Conservation (phyloP, 305 asterid genomes). For the Fraxinus greggii region DNA sequence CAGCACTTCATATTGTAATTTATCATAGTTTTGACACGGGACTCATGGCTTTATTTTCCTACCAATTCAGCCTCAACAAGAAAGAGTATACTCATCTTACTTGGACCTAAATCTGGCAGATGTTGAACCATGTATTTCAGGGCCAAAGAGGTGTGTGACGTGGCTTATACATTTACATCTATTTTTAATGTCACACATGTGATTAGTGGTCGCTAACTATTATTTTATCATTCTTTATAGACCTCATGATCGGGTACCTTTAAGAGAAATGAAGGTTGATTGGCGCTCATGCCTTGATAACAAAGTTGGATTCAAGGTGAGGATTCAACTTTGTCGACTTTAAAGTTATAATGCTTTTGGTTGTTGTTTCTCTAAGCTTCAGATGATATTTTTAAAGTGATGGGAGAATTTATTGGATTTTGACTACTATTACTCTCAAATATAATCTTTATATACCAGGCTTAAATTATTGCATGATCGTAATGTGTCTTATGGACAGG, state of each 20-base stretch:
- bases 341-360: background rate
- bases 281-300: conserved; percentile 96
- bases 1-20: background rate
- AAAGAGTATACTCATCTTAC: conserved; percentile 72
- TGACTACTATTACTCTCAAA: background rate
- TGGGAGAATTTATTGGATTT: background rate
- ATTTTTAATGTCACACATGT: conserved; percentile 10
- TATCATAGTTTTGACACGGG: background rate
- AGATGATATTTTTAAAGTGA: background rate
- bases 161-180: conserved; percentile 2
- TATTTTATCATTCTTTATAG: conserved; percentile 35
- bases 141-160: conserved; percentile 74
- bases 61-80: conserved; percentile 73
- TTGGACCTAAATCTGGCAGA: conserved; percentile 62
- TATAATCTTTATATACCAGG: background rate
- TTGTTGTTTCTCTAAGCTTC: background rate
- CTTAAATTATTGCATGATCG: conserved; percentile 2
- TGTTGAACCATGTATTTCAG: conserved; percentile 85
- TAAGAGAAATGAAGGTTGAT: conserved; percentile 91
- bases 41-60: background rate
- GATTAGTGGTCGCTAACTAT: conserved; percentile 20
- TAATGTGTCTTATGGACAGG: background rate
- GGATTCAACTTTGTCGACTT: conserved; percentile 13
- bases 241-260: conserved; percentile 92
- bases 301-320: conserved; percentile 96